Evolutionary conservation across 805 yeast species (phyloP), one percentile per base, ranked within the genome.

Genomic region (Metschnikowia lochheadii): DNA sequence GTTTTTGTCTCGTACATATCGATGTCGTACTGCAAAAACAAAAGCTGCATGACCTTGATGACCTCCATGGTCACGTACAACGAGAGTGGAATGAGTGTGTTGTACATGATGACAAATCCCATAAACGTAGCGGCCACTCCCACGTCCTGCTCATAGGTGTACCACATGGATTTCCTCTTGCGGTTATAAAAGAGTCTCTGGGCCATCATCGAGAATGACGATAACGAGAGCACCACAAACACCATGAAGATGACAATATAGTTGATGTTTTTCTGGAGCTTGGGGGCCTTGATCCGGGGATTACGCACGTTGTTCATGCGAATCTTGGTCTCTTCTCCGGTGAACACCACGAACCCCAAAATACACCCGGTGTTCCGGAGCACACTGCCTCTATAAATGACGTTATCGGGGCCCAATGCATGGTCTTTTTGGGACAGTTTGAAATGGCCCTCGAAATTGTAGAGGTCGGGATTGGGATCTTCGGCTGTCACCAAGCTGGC

Each of bases 61-160:
- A 94, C 85, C 65, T 95, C 99, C 89, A 92, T 88, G 0, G 98
- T 90, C 18, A 94, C 98, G 64, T 94, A 95, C 29, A 94, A 78
- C 0, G 98, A 92, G 32, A 94, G 73, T 0, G 99, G 99, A 63
- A 94, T 94, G 72, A 94, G 79, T 0, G 99, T 94, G 65, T 94
- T 94, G 72, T 86, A 92, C 98, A 94, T 92, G 73, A 94, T 92
- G 55, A 94, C 85, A 67, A 87, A 95, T 2, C 98, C 90, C 96
- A 94, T 91, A 45, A 94, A 77, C 0, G 96, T 88, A 1, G 96
- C 87, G 2, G 96, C 92, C 18, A 82, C 79, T 20, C 96, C 95
- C 0, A 85, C 96, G 57, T 87, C 94, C 58, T 81, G 76, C 3
- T 79, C 80, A 42, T 71, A 68, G 26, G 90, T 66, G 63, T 91